A percentile compares a stretch with the other conserved stretches of the same genome.
These are phyloP conservation scores for Thelonectria rubi DNA, from an alignment of 2,329 filamentous ascomycete species.

Conservation along the genomic window DNA sequence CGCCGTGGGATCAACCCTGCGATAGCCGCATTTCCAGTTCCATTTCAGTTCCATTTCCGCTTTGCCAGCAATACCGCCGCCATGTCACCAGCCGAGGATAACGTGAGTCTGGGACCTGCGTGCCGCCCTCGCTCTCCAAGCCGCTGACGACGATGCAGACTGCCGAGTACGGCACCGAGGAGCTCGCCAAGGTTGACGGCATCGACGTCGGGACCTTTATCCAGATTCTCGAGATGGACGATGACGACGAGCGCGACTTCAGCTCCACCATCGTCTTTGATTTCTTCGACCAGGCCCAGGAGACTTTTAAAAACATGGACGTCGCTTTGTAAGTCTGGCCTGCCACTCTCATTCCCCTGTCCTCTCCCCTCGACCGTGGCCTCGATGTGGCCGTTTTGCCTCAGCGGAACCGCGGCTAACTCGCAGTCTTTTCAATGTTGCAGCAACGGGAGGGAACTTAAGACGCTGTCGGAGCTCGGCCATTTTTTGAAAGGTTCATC, in stretches of 20 bases:
- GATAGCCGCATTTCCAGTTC: constrained; percentile 17
- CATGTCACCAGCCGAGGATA: constrained; percentile 47
- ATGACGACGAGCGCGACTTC: constrained; percentile 86
- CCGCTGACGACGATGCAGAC: constrained; percentile 42
- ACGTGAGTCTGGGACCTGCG: constrained; percentile 38
- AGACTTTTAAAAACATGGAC: constrained; percentile 89
- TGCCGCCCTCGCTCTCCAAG: too few species aligned
- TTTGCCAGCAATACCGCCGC: constrained; percentile 15
- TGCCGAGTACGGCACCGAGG: constrained; percentile 58
- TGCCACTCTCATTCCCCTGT: too few species aligned
- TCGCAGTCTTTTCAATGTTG: neutral
- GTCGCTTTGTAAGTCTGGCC: constrained; percentile 73
- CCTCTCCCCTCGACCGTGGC: too few species aligned
- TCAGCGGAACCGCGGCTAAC: constrained; percentile 15
- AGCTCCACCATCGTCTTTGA: constrained; percentile 87
- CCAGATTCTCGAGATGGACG: constrained; percentile 99
- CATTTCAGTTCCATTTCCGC: too few species aligned
- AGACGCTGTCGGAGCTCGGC: constrained; percentile 81
- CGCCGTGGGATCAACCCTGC: constrained; percentile 25
- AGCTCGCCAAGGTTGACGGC: constrained; percentile 72
- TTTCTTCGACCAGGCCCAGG: constrained; percentile 91
- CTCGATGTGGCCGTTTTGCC: neutral
- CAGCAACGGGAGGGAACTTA: constrained; percentile 74
- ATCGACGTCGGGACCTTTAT: constrained; percentile 86
- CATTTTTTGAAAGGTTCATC: constrained; percentile 99